Evolutionary conservation across 2,329 filamentous ascomycete species (phyloP).

Genomic region (Zymoseptoria crescenta): DNA sequence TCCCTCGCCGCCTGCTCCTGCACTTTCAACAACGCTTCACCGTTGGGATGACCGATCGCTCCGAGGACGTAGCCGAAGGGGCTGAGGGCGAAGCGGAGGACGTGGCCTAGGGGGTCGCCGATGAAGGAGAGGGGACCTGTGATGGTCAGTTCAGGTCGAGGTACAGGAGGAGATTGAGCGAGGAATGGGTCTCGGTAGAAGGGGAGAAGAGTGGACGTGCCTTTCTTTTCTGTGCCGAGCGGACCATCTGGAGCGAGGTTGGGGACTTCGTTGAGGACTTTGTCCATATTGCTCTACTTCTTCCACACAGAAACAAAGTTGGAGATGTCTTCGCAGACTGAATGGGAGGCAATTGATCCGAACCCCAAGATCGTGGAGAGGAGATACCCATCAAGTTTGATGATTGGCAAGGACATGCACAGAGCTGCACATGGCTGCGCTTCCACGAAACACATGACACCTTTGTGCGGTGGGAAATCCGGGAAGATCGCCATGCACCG

Average conservation of each 20-base stretch:
- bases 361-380: no score
- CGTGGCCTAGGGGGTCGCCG: conserved; percentile 29
- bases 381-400: background rate
- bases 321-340: no score
- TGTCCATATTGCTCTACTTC: conserved; percentile 2
- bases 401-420: background rate
- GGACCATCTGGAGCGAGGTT: conserved; percentile 22
- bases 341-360: no score
- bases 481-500: background rate
- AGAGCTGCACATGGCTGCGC: background rate
- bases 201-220: conserved; percentile 1
- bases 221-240: conserved; percentile 19
- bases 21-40: conserved; percentile 22
- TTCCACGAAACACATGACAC: background rate
- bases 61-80: conserved; percentile 26
- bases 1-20: conserved; percentile 18
- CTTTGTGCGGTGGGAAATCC: background rate
- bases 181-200: no score
- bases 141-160: no score
- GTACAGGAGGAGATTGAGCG: background rate
- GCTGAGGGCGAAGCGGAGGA: conserved; percentile 25
- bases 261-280: conserved; percentile 17
- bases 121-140: conserved; percentile 26
- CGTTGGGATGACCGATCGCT: conserved; percentile 23
- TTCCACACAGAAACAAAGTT: no score